A percentile compares a stretch with the other conserved stretches of the same genome.
These are phyloP conservation scores for Eucalyptus coolabah DNA, from an alignment of 345 rosid species.

Conservation along the genomic window DNA sequence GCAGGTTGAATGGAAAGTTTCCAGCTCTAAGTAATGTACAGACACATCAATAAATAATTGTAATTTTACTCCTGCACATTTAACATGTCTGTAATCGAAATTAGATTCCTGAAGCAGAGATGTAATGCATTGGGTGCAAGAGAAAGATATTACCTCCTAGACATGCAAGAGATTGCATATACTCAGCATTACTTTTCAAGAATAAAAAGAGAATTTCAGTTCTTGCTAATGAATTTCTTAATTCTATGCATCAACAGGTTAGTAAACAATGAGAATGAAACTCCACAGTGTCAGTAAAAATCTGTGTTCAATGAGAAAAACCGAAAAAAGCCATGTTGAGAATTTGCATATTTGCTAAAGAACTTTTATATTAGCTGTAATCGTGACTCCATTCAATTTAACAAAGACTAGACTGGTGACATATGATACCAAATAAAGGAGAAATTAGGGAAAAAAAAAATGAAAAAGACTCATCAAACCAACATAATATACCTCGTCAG, in stretches of 20 bases:
- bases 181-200: neutral
- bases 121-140: neutral
- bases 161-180: neutral
- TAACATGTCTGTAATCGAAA: neutral
- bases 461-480: neutral
- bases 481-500: conserved; percentile 54
- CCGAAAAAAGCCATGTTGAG: neutral
- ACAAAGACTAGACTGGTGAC: neutral
- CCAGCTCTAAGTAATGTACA: neutral
- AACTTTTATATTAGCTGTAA: neutral
- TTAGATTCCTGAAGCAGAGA: neutral
- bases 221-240: neutral
- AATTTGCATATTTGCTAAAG: neutral
- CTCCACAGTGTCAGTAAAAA: neutral
- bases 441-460: neutral
- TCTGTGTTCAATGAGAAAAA: neutral
- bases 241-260: neutral
- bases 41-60: neutral
- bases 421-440: neutral
- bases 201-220: neutral
- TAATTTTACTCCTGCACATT: neutral
- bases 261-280: neutral
- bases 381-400: neutral
- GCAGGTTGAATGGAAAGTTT: neutral
- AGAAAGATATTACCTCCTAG: neutral